Base-by-base conservation (phyloP, 2,329 filamentous ascomycete species). In the Curvularia sp. region DNA sequence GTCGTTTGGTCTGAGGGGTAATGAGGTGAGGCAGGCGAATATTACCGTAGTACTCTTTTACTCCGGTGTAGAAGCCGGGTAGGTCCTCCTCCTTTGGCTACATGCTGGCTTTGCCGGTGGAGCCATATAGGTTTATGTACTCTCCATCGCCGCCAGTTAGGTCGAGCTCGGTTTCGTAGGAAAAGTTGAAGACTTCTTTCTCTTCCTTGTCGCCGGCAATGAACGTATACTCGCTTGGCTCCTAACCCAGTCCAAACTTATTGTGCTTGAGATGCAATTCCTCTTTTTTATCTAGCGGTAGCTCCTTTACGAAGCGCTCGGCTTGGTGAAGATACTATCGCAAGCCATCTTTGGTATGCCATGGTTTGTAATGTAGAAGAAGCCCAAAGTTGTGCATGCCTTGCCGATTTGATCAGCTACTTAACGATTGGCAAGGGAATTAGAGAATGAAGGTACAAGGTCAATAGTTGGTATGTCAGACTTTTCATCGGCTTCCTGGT, bases 121-220 rank as follows among this genome's bases (percentile, higher is more conserved):
- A 68, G 5, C 79, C 79, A 60, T 81, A 78, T 3, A 81, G 60
- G 34, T 80, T 78, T 13, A 67, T 64, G 59, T 80, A 80, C 56
- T 71, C 56, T 4, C 78, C 78, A 69, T 81, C 78, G 13, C 78
- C 78, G 4, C 77, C 78, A 0, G 67, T 75, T 1, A 66, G 69
- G 54, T 80, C 79, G 5, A 80, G 67, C 8, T 63, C 71, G 19
- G 63, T 67, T 62, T 80, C 79, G 53, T 81, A 81, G 6, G 77
- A 74, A 65, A 75, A 80, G 49, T 80, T 80, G 66, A 79, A 80
- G 1, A 72, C 76, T 52, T 80, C 76, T 55, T 80, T 80, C 0
- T 74, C 75, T 64, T 80, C 78, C 15, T 72, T 62, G 32, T 74
- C 75, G 12, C 77, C 77, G 12, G 78, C 78, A 18, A 79, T 72